These are phyloP conservation scores for Phytophthora tentaculata DNA, from an alignment of 352 stramenopile genomes.

Conservation along the genomic window DNA sequence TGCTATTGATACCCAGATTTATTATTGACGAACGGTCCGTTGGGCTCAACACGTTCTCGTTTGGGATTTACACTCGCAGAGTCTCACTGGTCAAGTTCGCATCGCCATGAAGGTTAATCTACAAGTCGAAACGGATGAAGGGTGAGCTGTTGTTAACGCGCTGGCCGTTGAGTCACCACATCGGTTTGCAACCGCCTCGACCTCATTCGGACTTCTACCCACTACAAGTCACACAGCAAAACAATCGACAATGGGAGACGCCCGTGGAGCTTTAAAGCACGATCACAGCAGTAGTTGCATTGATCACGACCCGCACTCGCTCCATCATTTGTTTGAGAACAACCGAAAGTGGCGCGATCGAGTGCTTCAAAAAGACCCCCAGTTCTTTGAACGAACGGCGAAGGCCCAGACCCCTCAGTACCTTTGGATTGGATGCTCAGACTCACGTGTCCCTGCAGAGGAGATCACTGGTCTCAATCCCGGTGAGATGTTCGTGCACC, in stretches of 20 bases:
- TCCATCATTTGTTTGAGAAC: constrained; percentile 67
- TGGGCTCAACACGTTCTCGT: background rate
- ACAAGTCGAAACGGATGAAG: constrained; percentile 4
- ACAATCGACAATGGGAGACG: constrained; percentile 14
- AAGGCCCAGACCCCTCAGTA: constrained; percentile 83
- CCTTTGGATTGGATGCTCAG: constrained; percentile 89
- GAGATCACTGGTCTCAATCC: constrained; percentile 82
- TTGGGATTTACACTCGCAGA: background rate
- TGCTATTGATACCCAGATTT: too few species aligned
- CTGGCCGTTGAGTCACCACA: background rate
- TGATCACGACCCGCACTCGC: constrained; percentile 28
- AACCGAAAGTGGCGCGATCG: constrained; percentile 71
- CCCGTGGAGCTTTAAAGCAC: constrained; percentile 17
- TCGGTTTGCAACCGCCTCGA: background rate
- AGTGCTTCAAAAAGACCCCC: constrained; percentile 57
- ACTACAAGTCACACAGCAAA: background rate
- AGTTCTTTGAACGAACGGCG: constrained; percentile 75
- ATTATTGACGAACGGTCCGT: background rate
- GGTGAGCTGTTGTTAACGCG: background rate
- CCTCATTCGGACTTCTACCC: constrained; percentile 18
- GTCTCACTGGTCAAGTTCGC: background rate
- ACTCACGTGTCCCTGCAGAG: constrained; percentile 85
- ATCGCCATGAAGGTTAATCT: background rate
- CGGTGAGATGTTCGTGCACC: constrained; percentile 90
- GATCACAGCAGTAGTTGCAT: constrained; percentile 25